Evolutionary conservation across 345 rosid species (phyloP), one percentile per base, ranked within the genome.

Genomic region (Isatis tinctoria): DNA sequence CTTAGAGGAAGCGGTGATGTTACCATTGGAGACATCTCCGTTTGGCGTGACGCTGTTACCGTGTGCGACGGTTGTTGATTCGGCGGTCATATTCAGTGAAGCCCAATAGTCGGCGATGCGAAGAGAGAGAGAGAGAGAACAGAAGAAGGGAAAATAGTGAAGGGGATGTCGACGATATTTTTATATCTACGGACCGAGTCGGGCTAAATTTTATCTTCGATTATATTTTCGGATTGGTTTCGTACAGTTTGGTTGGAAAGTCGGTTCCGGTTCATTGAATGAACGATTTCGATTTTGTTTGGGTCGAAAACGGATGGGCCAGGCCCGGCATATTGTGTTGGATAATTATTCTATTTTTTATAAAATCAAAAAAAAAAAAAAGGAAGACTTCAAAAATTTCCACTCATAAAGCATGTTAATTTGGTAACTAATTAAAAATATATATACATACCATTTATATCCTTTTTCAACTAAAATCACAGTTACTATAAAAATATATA

Each of bases 21-120:
- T 77, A 16, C 83, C 68, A 70, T 76, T 82, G 6, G 79, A 27
- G 26, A 65, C 77, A 84, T 86, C 92, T 62, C 93, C 93, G 62
- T 84, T 86, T 14, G 80, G 20, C 36, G 35, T 76, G 62, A 70
- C 76, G 65, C 82, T 87, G 36, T 86, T 85, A 6, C 35, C 86
- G 61, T 65, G 75, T 35, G 83, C 78, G 20, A 76, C 54, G 60
- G 86, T 53, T 45, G 63, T 4, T 56, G 60, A 3, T 20, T 71
- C 80, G 56, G 69, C 77, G 36, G 81, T 65, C 80, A 77, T 77
- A 13, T 40, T 57, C 33, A 49, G 20, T 1, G 26, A 28, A 12
- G 49, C 28, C 40, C 58, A 33, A 11, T 22, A 32, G 16, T 47
- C 54, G 18, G 67, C 22, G 75, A 45, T 70, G 64, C 16, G 57